Evolutionary conservation across 2,329 filamentous ascomycete genomes (phyloP), one percentile per base, ranked within the genome.

Genomic region (Amesomyces nigricolor): DNA sequence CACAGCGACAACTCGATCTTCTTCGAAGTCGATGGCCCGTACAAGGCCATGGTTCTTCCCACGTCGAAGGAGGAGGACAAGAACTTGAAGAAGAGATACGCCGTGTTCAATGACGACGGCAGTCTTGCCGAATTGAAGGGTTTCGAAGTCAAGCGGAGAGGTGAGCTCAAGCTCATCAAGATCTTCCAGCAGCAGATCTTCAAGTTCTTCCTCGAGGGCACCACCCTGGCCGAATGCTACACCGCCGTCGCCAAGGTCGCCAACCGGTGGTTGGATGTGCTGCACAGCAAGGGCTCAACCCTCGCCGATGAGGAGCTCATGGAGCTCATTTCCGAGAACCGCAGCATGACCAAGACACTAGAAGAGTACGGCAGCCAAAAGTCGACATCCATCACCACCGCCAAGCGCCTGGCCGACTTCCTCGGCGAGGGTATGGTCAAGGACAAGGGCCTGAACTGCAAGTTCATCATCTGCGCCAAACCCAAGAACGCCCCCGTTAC

Each of bases 161-260:
- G 94, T 77, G 94, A 99, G 74, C 76, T 99, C 64, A 99, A 99
- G 75, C 85, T 99, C 64, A 99, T 99, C 81, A 99, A 99, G 73
- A 99, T 97, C 68, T 99, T 99, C 71, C 94, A 99, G 71, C 90
- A 94, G 58, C 94, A 99, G 67, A 96, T 99, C 62, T 99, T 99
- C 85, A 96, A 96, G 69, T 97, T 99, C 73, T 99, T 99, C 74
- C 76, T 99, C 5, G 92, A 99, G 67, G 94, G 94, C 6, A 81
- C 82, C 4, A 95, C 91, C 0, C 78, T 99, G 45, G 77, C 85
- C 2, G 91, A 97, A 68, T 96, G 91, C 16, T 99, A 99, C 67
- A 82, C 73, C 13, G 87, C 92, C 2, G 95, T 99, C 2, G 91
- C 95, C 52, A 95, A 90, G 67, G 91, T 99, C 19, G 92, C 94